phyloP scores from a whole-genome alignment of 2,329 filamentous ascomycete species.

The Hawksworthiomyces lignivorus region DNA sequence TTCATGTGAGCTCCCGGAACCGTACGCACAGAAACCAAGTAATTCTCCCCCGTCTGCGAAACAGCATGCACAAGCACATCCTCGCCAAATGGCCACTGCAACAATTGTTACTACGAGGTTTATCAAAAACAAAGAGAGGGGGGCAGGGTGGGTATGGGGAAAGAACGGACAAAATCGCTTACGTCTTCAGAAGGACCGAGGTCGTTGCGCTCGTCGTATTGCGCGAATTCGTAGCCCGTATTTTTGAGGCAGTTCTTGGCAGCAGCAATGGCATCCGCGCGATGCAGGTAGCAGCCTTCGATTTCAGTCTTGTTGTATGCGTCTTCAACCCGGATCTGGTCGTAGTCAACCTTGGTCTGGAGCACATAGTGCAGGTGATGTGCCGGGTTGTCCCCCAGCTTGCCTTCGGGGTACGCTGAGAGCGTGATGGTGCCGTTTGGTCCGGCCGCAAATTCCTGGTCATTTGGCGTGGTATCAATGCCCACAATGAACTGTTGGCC shows the following conservation, averaged over 20 bases:
- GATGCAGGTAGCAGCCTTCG: constrained; percentile 28
- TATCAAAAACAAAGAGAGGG: no score
- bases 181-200: constrained; percentile 1
- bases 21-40: constrained; percentile 28
- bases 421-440: constrained; percentile 18
- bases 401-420: constrained; percentile 10
- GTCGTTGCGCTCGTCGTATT: constrained; percentile 28
- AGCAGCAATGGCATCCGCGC: constrained; percentile 25
- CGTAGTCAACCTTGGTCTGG: constrained; percentile 35
- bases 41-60: constrained; percentile 33
- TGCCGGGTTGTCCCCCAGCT: constrained; percentile 14
- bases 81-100: constrained; percentile 36
- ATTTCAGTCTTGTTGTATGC: constrained; percentile 29
- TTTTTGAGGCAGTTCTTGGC: constrained; percentile 26
- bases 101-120: no score
- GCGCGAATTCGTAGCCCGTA: constrained; percentile 19
- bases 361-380: constrained; percentile 32
- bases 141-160: no score
- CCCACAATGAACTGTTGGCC: constrained; percentile 30
- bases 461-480: constrained; percentile 31
- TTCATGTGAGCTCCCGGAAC: constrained; percentile 19
- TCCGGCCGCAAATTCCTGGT: constrained; percentile 19
- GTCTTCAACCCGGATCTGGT: constrained; percentile 28
- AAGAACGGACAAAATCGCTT: neutral
- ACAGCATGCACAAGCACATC: constrained; percentile 37